Base-by-base conservation (phyloP, 768 basidiomycete species). In the Pleurotus tuber-regium region DNA sequence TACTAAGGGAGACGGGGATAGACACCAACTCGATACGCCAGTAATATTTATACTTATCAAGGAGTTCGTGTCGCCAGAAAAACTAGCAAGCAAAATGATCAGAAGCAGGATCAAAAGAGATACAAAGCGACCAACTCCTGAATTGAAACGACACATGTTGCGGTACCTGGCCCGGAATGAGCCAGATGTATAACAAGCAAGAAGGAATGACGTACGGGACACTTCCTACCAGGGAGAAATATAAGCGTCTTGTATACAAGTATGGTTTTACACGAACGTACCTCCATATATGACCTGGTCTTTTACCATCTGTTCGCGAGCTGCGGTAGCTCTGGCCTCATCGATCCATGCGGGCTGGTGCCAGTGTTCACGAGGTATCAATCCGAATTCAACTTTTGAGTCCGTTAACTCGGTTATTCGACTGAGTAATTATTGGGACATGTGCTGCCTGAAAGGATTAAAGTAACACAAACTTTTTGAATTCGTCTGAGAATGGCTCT, bases 81-180 rank as follows among this genome's bases (percentile, higher is more conserved):
- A 88, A 92, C 86, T 92, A 53, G 7, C 35, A 33, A 10, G 21
- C 21, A 25, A 35, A 3, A 43, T 58, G 31, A 47, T 24, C 26
- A 40, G 16, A 33, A 24, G n/a, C 44, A 14, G 16, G 36, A 42
- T 30, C 18, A 43, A 18, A 8, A 30, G 50, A 9, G 21, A 7
- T 23, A 2, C 30, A 24, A 25, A 30, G 8, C 9, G n/a, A 73
- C 83, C 59, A 70, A 94, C 91, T 28, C 92, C 94, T 47, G 91
- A 93, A 70, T 97, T 94, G 72, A 83, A 98, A 14, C 96, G 83
- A 67, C 96, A 98, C 96, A 98, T 98, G 59, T 97, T 95, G 50
- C 96, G 87, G 61, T 98, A 96, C 28, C 76, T 77, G 53, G 31
- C 36, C 14, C 29, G 30, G 12, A 30, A 23, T 57, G 19, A 54